A percentile compares a stretch with the other conserved stretches of the same genome.
Conservation (phyloP, 1,284 basidiomycete genomes). For the Ganoderma leucocontextum region DNA sequence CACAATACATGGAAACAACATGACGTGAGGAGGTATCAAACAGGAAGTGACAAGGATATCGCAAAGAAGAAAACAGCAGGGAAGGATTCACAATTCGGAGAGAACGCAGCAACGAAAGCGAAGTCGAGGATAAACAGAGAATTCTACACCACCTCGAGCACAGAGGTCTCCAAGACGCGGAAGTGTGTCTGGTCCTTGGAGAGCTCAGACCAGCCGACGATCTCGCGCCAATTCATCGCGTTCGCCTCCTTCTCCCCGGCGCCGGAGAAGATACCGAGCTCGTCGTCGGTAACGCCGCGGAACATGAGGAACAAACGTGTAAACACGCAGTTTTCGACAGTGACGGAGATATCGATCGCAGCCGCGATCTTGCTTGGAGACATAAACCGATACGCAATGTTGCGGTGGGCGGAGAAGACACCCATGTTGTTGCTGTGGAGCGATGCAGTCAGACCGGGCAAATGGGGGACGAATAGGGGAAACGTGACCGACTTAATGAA, state of each 20-base stretch:
- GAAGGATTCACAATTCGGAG: slow-evolving; percentile 5
- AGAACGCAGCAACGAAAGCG: slow-evolving; percentile 8
- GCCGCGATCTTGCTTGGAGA: slow-evolving; percentile 77
- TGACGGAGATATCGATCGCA: slow-evolving; percentile 85
- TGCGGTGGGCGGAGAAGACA: slow-evolving; percentile 75
- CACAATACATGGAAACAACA: slow-evolving; percentile 10
- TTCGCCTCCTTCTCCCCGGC: slow-evolving; percentile 87
- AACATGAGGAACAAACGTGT: slow-evolving; percentile 87
- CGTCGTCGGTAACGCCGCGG: slow-evolving; percentile 82
- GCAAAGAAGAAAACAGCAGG: slow-evolving; percentile 10
- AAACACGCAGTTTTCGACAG: slow-evolving; percentile 78
- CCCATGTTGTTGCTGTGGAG: slow-evolving; percentile 72
- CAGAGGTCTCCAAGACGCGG: slow-evolving; percentile 78
- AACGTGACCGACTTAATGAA: slow-evolving; percentile 70
- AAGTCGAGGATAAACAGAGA: not conserved
- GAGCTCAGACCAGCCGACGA: slow-evolving; percentile 79
- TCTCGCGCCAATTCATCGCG: slow-evolving; percentile 76
- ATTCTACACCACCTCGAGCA: slow-evolving; percentile 67
- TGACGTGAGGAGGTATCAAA: slow-evolving; percentile 24
- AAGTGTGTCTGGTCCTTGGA: slow-evolving; percentile 76
- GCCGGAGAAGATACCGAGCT: slow-evolving; percentile 73
- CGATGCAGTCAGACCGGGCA: slow-evolving; percentile 6
- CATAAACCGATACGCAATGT: slow-evolving; percentile 87
- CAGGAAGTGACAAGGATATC: slow-evolving; percentile 23
- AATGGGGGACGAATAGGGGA: not conserved